Evolutionary conservation across 129 eudicot genomes (phyloP), one percentile per base, ranked within the genome.

Genomic region (Glebionis coronaria): DNA sequence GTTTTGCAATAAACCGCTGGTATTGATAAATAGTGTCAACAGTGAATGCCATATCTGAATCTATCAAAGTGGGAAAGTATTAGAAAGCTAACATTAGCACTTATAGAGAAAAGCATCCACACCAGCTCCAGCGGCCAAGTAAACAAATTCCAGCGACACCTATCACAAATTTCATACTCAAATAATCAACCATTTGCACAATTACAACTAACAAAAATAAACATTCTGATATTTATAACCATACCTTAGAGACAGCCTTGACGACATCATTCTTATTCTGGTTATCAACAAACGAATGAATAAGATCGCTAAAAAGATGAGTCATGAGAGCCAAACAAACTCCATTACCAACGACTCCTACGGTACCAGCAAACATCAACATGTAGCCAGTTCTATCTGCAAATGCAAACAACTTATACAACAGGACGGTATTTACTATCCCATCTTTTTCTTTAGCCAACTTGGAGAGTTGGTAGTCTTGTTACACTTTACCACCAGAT

Each of bases 301-400:
- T 56, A 44, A 91, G 52, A 35, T 88, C 81, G 0, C 98, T 96
- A 9, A 91, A 78, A 47, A 91, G 80, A 52, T 88, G 8, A 14
- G 98, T 78, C 98, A 91, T 88, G 19, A 91, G 56, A 44, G 98
- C 96, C 73, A 79, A 53, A 35, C 84, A 79, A 14, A 78, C 6
- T 12, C 98, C 98, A 63, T 91, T 88, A 3, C 81, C 98, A 35
- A 83, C 25, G 31, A 88, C 91, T 45, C 91, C 98, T 59, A 91
- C 58, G 3, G 94, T 63, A 50, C 97, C 97, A 49, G 75, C 71
- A 51, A 81, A 78, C 97, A 91, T 91, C 74, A 91, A 60, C 12
- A 84, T 15, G 72, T 79, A 76, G 68, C 88, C 97, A 11, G 60
- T 72, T 29, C 88, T 75, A 78, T 91, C 97, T 0, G 97, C 90